Base-by-base conservation (phyloP, 345 rosid genomes). In the Euphorbia tirucalli region DNA sequence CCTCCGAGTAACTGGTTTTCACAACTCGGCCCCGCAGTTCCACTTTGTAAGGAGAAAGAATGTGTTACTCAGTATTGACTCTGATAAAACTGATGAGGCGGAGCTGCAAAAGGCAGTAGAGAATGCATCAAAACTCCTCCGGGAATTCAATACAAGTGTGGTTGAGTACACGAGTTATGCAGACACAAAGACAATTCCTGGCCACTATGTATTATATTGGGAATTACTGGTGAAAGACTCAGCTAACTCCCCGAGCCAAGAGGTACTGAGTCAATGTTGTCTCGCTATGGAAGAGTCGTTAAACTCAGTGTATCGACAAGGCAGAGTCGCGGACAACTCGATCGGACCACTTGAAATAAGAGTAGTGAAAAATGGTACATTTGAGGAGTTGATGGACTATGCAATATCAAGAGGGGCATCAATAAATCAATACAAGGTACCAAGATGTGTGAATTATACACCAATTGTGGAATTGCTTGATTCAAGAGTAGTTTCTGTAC, bases 121-220 rank as follows among this genome's bases (percentile, higher is more conserved):
- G 43, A 76, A 82, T 14, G 85, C 85, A 3, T 73, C 78, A 0
- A 30, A 60, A 24, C 76, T 70, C 28, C 54, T 83, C 5, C 61
- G 18, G 2, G 75, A 71, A 31, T 77, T 67, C 73, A 69, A 77
- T 62, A 74, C 83, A 16, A 79, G 79, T 19, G 77, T 83, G 9
- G 77, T 77, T 13, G 85, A 83, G 66, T 83, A 83, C 78, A 83
- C 83, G n/a, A 83, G 85, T 57, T 79, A 60, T 25, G 85, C 85
- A 0, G 79, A 83, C 41, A 77, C 85, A 2, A 71, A 71, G 73
- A 71, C 83, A 2, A 79, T 83, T 18, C 85, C 85, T 0, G 85
- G 85, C 0, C 85, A 83, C 74, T 83, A 83, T 35, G 85, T 83
- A 63, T 74, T 83, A 39, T 83, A 79, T 66, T 83, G 85, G 85